Evolutionary conservation across 1,284 basidiomycete species (phyloP).

Genomic region (Fomitopsis pinicola): DNA sequence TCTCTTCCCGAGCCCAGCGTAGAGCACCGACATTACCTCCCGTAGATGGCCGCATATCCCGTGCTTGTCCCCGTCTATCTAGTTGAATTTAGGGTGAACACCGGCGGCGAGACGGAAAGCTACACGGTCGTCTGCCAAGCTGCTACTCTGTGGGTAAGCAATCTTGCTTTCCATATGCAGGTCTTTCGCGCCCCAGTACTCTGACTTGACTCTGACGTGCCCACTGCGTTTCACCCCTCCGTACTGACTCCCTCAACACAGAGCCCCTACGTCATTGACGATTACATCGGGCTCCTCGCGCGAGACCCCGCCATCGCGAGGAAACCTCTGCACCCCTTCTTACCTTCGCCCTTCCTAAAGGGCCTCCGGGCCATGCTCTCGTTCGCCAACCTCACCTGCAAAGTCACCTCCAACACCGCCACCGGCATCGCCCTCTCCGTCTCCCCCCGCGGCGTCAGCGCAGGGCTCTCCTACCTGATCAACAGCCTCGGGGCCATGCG

Average conservation of each 20-base stretch:
- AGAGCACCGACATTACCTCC: background rate
- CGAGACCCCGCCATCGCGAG: background rate
- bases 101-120: constrained; percentile 4
- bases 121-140: constrained; percentile 33
- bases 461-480: constrained; percentile 2
- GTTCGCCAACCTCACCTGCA: background rate
- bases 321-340: background rate
- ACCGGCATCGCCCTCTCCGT: background rate
- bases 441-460: too few relatives aligned
- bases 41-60: constrained; percentile 37
- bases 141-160: constrained; percentile 23
- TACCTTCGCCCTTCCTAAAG: background rate
- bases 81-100: constrained; percentile 23
- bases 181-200: too few relatives aligned
- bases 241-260: background rate
- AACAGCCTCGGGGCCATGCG: background rate
- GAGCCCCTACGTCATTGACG: background rate
- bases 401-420: background rate
- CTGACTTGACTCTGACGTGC: too few relatives aligned
- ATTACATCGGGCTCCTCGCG: background rate
- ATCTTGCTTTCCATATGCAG: too few relatives aligned
- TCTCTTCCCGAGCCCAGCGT: background rate
- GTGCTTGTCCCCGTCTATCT: constrained; percentile 40
- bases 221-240: too few relatives aligned
- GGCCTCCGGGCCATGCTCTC: background rate